Conservation (phyloP, 192 early-diverging fungal species). For the Gigaspora rosea region DNA sequence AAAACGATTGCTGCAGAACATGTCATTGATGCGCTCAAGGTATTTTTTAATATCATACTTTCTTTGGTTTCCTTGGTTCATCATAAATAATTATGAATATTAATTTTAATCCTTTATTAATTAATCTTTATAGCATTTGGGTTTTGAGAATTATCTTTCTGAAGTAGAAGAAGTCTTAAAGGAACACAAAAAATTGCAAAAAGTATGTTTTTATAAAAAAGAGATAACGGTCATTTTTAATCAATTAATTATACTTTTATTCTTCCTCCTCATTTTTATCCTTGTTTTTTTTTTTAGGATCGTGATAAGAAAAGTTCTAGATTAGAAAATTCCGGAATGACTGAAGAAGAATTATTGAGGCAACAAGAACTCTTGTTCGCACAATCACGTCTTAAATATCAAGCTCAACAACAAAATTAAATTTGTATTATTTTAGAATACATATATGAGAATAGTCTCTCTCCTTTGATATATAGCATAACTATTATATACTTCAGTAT, state of each 20-base stretch:
- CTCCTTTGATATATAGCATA: too few relatives aligned
- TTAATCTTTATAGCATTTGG: conserved; percentile 59
- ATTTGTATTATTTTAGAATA: too few relatives aligned
- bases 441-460: too few relatives aligned
- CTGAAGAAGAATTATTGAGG: conserved; percentile 80
- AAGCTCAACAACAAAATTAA: conserved; percentile 38
- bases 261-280: conserved; percentile 12
- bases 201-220: conserved; percentile 44
- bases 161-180: conserved; percentile 88
- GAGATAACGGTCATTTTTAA: not conserved
- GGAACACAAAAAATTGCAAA: conserved; percentile 86
- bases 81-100: not conserved
- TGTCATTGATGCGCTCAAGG: conserved; percentile 84
- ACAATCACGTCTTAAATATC: conserved; percentile 74
- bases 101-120: not conserved
- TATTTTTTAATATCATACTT: conserved; percentile 36
- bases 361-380: conserved; percentile 90
- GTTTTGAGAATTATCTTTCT: conserved; percentile 88
- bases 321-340: conserved; percentile 77
- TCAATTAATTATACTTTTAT: not conserved
- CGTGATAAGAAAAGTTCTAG: conserved; percentile 77
- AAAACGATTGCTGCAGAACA: conserved; percentile 99
- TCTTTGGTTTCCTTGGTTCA: not conserved
- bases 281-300: conserved; percentile 56
- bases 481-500: too few relatives aligned